These are phyloP conservation scores for Mycena galopus DNA, from an alignment of 768 basidiomycete species.

Conservation along the genomic window DNA sequence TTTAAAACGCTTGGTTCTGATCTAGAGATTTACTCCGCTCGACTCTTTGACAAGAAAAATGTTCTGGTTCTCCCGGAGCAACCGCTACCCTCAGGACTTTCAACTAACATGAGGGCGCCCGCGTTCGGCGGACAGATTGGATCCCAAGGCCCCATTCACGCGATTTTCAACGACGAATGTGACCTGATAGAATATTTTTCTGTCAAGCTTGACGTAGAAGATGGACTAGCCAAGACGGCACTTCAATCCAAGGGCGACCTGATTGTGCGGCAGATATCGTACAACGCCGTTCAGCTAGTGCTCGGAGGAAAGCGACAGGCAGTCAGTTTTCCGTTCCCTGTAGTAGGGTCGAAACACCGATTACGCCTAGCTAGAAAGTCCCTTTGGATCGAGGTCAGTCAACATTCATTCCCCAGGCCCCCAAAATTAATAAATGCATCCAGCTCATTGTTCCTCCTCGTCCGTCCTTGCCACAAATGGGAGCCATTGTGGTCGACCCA, in stretches of 20 bases:
- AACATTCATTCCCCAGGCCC: slow-evolving; percentile 11
- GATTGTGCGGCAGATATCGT: slow-evolving; percentile 36
- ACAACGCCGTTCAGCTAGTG: slow-evolving; percentile 35
- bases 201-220: slow-evolving; percentile 35
- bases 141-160: slow-evolving; percentile 23
- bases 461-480: slow-evolving; percentile 40
- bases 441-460: slow-evolving; percentile 36
- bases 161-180: slow-evolving; percentile 43
- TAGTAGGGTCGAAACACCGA: slow-evolving; percentile 2
- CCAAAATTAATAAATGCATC: neutral
- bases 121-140: slow-evolving; percentile 36
- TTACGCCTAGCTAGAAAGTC: slow-evolving; percentile 26
- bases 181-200: slow-evolving; percentile 38
- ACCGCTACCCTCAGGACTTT: slow-evolving; percentile 12
- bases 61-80: slow-evolving; percentile 24
- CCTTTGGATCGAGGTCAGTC: slow-evolving; percentile 43
- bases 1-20: slow-evolving; percentile 7
- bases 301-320: slow-evolving; percentile 41
- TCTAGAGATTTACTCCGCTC: slow-evolving; percentile 17
- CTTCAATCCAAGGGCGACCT: slow-evolving; percentile 36
- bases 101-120: neutral
- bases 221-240: slow-evolving; percentile 30
- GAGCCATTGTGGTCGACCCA: slow-evolving; percentile 35
- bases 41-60: slow-evolving; percentile 9
- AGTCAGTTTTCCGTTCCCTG: slow-evolving; percentile 20